Base-by-base conservation (phyloP, 768 basidiomycete genomes). In the Asterophora lycoperdoides region DNA sequence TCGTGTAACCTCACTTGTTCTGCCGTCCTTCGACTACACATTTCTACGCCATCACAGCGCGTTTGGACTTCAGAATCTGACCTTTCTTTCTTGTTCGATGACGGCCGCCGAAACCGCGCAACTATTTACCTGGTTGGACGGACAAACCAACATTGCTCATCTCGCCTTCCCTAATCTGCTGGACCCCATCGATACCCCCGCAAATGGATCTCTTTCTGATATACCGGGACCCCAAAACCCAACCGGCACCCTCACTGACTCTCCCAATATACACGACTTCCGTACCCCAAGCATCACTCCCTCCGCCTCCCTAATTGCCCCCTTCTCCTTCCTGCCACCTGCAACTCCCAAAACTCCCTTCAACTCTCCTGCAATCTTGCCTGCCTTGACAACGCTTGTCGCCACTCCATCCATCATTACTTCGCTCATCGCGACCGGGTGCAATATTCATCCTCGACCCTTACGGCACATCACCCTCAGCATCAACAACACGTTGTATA, bases 401-500 rank as follows among this genome's bases (percentile, higher is more conserved):
- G 73, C 66, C 0, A 63, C 75, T 11, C 69, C 73, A 1, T 63
- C 60, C 2, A 52, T 74, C 41, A 49, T 65, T 4, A 58, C 57
- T 4, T 56, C 62, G 8, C 61, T 73, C 20, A 42, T 60, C 7
- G 50, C 59, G 13, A 53, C 46, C 35, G 43, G 37, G 19, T 18
- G 30, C 17, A 38, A 23, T 1, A 38, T 41, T 13, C 19, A 43
- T 4, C 41, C 48, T 17, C 58, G 70, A 15, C 70, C 70, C 13
- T 54, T 77, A 6, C 56, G 46, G 19, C 54, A 60, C 6, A 68
- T 74, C 10, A 61, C 60, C 1, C 48, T 77, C 18, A 72, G 66
- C 40, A 69, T 78, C 44, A 71, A 66, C 54, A 68, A 64, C 3
- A 77, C 75, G 3, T 64, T 78, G 2, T 75, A 75, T 51, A 65